These are phyloP conservation scores for Alternaria sp. DNA, from an alignment of 2,329 filamentous ascomycete genomes.

Conservation along the genomic window DNA sequence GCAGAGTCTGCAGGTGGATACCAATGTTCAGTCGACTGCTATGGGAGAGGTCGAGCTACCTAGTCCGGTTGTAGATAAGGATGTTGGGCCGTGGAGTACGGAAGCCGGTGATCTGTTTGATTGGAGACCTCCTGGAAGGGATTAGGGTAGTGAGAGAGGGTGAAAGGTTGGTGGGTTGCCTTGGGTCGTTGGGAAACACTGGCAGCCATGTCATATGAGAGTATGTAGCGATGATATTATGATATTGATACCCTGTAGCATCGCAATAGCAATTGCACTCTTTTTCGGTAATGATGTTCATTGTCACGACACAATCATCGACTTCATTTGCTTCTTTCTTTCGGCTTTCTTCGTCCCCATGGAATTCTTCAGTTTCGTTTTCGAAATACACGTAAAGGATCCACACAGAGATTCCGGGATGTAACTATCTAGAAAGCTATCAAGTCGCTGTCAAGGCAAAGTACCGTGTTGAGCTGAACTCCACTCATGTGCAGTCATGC, in stretches of 20 bases:
- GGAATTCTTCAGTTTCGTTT: neutral
- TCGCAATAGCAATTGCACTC: neutral
- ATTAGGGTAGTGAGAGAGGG: neutral
- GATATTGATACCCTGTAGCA: slow-evolving; percentile 4
- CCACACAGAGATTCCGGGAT: no score
- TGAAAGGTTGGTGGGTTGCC: neutral
- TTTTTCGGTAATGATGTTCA: neutral
- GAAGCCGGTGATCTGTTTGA: slow-evolving; percentile 73
- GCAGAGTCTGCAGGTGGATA: slow-evolving; percentile 37
- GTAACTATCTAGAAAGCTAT: neutral
- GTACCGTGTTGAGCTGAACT: no score
- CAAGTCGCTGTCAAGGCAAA: neutral
- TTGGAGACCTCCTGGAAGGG: slow-evolving; percentile 57
- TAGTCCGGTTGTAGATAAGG: slow-evolving; percentile 56
- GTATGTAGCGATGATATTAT: neutral
- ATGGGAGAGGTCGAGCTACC: slow-evolving; percentile 24
- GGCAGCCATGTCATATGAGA: neutral
- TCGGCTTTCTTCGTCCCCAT: neutral
- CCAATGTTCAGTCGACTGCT: slow-evolving; percentile 13
- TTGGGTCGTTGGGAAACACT: neutral
- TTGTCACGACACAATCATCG: neutral
- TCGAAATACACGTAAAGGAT: neutral
- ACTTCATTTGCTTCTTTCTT: neutral
- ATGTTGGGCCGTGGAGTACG: slow-evolving; percentile 71
- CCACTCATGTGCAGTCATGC: neutral